These are phyloP conservation scores for Phycomyces nitens DNA, from an alignment of 192 early-diverging fungal species.

Conservation along the genomic window DNA sequence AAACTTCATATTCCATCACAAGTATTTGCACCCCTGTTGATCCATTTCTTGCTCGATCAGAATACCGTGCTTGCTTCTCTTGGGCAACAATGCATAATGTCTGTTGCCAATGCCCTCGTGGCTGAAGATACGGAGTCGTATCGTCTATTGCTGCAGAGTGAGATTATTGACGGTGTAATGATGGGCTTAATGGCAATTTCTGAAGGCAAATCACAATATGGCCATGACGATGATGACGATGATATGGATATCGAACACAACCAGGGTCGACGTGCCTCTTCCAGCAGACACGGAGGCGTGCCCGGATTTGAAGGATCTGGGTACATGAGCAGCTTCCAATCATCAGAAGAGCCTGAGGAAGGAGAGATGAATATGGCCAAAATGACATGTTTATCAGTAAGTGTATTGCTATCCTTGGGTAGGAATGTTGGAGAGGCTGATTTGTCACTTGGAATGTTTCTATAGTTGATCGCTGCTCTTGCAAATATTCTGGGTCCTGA, in stretches of 20 bases:
- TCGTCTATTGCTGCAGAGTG: slow-evolving; percentile 24
- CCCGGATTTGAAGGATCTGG: slow-evolving; percentile 21
- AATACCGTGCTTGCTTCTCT: slow-evolving; percentile 47
- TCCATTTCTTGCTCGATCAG: slow-evolving; percentile 49
- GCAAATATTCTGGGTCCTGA: slow-evolving; percentile 43
- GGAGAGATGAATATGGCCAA: slow-evolving; percentile 36
- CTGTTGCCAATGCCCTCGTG: slow-evolving; percentile 39
- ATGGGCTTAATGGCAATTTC: slow-evolving; percentile 37
- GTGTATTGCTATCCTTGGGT: neutral
- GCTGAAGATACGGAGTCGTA: slow-evolving; percentile 1
- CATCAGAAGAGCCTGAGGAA: slow-evolving; percentile 27
- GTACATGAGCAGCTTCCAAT: neutral
- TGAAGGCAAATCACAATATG: slow-evolving; percentile 14
- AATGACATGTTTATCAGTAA: slow-evolving; percentile 39
- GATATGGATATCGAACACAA: neutral
- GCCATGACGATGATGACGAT: slow-evolving; percentile 6
- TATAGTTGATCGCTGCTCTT: slow-evolving; percentile 45
- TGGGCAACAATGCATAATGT: slow-evolving; percentile 41
- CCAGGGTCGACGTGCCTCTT: slow-evolving; percentile 14
- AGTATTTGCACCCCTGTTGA: slow-evolving; percentile 44
- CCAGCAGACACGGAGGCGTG: slow-evolving; percentile 2
- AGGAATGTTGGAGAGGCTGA: neutral
- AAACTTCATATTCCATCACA: slow-evolving; percentile 32
- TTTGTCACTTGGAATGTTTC: neutral
- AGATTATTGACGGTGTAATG: slow-evolving; percentile 50